Conservation (phyloP, 2,329 filamentous ascomycete genomes). For the Penicillium sp. region DNA sequence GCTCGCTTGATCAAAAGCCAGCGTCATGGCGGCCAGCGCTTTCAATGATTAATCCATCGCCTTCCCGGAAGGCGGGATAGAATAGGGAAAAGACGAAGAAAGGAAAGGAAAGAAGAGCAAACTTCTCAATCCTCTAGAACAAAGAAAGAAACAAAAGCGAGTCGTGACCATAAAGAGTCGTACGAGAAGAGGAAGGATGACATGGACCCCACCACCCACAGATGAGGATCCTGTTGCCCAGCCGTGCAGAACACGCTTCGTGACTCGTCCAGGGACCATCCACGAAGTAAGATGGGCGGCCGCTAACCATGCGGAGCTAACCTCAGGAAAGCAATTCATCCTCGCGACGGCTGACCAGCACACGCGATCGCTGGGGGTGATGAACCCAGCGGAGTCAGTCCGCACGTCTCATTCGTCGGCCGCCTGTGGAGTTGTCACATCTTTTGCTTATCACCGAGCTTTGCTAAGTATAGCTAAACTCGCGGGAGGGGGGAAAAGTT, state of each 20-base stretch:
- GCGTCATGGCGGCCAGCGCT: slow-evolving; percentile 46
- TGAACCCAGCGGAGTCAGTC: slow-evolving; percentile 20
- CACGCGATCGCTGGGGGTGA: slow-evolving; percentile 21
- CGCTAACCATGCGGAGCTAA: slow-evolving; percentile 22
- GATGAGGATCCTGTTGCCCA: slow-evolving; percentile 19
- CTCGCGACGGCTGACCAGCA: slow-evolving; percentile 18
- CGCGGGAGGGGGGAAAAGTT: slow-evolving; percentile 10
- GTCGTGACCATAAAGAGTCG: slow-evolving; percentile 19
- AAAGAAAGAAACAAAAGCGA: slow-evolving; percentile 7
- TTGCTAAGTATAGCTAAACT: slow-evolving; percentile 12
- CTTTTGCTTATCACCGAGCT: slow-evolving; percentile 25
- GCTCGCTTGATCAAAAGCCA: slow-evolving; percentile 47
- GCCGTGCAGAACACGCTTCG: slow-evolving; percentile 16
- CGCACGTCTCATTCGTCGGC: slow-evolving; percentile 31
- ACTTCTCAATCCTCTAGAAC: neutral
- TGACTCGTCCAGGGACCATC: slow-evolving; percentile 22
- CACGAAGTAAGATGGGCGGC: slow-evolving; percentile 10
- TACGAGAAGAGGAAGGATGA: slow-evolving; percentile 13
- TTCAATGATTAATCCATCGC: slow-evolving; percentile 38
- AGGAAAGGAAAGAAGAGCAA: slow-evolving; percentile 13
- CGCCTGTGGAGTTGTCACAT: slow-evolving; percentile 35
- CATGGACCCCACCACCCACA: slow-evolving; percentile 19
- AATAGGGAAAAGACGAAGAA: slow-evolving; percentile 14
- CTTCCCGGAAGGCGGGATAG: slow-evolving; percentile 27
- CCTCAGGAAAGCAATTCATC: slow-evolving; percentile 23